Evolutionary conservation across 2,329 filamentous ascomycete species (phyloP), one percentile per base, ranked within the genome.

Genomic region (Fusarium sp.): DNA sequence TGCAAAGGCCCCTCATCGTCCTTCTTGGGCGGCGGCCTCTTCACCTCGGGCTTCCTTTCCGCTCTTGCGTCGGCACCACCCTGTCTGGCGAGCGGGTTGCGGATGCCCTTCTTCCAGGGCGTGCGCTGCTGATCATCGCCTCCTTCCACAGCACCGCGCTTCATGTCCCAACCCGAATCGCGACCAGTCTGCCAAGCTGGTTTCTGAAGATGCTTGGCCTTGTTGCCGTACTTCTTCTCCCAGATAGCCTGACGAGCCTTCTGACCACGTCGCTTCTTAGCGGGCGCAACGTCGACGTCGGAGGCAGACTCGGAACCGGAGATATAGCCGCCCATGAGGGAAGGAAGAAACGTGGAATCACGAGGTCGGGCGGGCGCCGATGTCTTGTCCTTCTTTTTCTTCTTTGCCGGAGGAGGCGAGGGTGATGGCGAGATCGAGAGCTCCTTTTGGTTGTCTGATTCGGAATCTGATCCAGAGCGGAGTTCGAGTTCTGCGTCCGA

Each of bases 291-390:
- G 55, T 94, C 92, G 23, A 93, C 82, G 68, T 92, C 91, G 0
- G 91, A 92, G 7, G 87, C 88, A 0, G 87, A 89, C 72, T 93
- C 92, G 9, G 91, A 93, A 48, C 92, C 92, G 3, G 92, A 94
- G 73, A 93, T 88, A 81, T 95, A 97, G 60, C 92, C 92, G 18
- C 90, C 91, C 87, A 94, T 93, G 15, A 96, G 87, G 1, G 90
- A 90, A 0, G 93, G 93, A 2, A 96, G 82, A 77, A 94, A 94
- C 0, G 88, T 88, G 1, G 92, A 88, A 58, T 80, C 80, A 43
- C 68, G 72, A 1, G 70, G 65, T 2, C 66, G 69, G 18, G 63
- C 47, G 13, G 68, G 31, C 6, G 51, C 47, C 11, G 64, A 39
- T 4, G 46, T 51, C 67, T 73, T 80, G 16, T 73, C 60, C 65